A percentile compares a stretch with the other conserved stretches of the same genome.
Conservation (phyloP, 148 eudicot species). For the Vaccinium macrocarpon region DNA sequence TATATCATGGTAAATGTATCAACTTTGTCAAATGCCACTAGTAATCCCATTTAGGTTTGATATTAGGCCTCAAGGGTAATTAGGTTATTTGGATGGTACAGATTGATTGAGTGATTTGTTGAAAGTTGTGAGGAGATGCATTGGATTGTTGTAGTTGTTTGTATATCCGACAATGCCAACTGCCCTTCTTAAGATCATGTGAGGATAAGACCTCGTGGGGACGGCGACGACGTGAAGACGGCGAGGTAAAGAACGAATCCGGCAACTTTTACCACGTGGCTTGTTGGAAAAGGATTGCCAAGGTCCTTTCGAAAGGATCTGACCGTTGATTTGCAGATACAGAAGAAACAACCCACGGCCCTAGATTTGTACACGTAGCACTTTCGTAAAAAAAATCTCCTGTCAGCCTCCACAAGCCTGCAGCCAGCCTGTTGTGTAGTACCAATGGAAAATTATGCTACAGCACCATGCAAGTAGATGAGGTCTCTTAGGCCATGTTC, state of each 20-base stretch:
- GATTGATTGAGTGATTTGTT: not conserved
- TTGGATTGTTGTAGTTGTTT: not conserved
- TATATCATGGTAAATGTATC: too few relatives aligned
- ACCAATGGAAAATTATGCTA: too few relatives aligned
- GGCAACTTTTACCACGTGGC: slow-evolving; percentile 5
- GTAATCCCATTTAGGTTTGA: too few relatives aligned
- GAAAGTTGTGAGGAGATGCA: not conserved
- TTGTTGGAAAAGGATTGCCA: not conserved
- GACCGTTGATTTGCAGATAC: too few relatives aligned
- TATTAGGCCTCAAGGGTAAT: not conserved
- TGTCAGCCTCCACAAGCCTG: too few relatives aligned
- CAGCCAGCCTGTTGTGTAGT: too few relatives aligned
- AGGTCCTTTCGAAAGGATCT: not conserved
- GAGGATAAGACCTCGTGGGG: slow-evolving; percentile 15
- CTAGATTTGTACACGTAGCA: too few relatives aligned
- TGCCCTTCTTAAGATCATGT: not conserved
- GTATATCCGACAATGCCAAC: not conserved
- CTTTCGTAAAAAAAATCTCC: too few relatives aligned
- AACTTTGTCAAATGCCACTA: too few relatives aligned
- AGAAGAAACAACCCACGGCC: too few relatives aligned
- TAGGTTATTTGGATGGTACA: not conserved
- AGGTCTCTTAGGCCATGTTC: too few relatives aligned
- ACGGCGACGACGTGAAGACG: slow-evolving; percentile 3
- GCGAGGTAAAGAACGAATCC: not conserved
- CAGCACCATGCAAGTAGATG: too few relatives aligned